Evolutionary conservation across 192 early-diverging fungal species (phyloP).

Genomic region (Oehlia diaphana): DNA sequence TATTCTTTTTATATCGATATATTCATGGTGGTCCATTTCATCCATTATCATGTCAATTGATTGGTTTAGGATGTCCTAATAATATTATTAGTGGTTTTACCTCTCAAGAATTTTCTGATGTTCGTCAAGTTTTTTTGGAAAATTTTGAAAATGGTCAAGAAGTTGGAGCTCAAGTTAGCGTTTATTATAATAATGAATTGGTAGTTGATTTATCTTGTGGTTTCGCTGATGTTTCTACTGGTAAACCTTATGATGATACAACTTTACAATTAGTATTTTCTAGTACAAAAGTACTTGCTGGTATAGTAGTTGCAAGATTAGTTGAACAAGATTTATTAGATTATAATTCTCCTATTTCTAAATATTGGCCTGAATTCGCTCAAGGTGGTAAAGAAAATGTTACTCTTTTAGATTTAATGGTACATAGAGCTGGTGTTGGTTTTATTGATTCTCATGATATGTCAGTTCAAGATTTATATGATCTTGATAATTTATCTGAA

Average conservation of each 20-base stretch:
- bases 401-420: conserved; percentile 60
- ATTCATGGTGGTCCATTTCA: conserved; percentile 11
- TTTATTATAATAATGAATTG: conserved; percentile 49
- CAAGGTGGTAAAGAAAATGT: conserved; percentile 68
- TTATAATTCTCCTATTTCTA: conserved; percentile 52
- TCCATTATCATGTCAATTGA: conserved; percentile 26
- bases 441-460: conserved; percentile 53
- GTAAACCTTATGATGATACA: conserved; percentile 47
- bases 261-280: conserved; percentile 70
- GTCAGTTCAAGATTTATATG: conserved; percentile 41
- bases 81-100: neutral
- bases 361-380: conserved; percentile 78
- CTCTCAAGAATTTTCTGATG: conserved; percentile 4
- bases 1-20: conserved; percentile 8
- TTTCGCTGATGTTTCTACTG: conserved; percentile 41
- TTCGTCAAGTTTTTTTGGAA: conserved; percentile 11
- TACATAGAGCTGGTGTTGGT: conserved; percentile 66
- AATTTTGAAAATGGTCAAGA: conserved; percentile 38
- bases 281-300: conserved; percentile 57
- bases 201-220: conserved; percentile 70
- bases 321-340: conserved; percentile 55
- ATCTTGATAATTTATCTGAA: conserved; percentile 53
- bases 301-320: conserved; percentile 57
- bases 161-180: conserved; percentile 47
- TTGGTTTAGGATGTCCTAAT: conserved; percentile 10